Base-by-base conservation (phyloP, 1,284 basidiomycete species). In the Flammula alnicola region DNA sequence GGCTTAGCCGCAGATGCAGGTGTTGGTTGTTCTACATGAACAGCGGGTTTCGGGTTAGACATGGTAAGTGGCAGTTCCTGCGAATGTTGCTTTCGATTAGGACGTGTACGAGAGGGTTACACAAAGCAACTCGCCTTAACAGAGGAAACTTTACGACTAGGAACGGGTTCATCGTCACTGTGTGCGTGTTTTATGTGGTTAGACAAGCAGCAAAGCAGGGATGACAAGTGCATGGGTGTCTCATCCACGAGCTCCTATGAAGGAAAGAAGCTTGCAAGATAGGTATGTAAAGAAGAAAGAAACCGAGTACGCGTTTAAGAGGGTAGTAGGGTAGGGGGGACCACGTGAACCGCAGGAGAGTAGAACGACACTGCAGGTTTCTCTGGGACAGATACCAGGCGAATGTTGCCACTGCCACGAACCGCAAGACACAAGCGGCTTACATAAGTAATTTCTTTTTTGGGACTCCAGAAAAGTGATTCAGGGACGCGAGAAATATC, bases 181-280 rank as follows among this genome's bases (percentile, higher is more conserved):
- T 70, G 69, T 60, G 67, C 61, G 63, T 65, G 65, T 61, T 69
- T 70, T 48, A 69, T 49, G 52, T 69, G 65, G 67, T 78, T 71
- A 78, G 77, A 77, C 66, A 69, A 72, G 62, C 78, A 82, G 64
- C 77, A 80, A 59, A 81, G 64, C 38, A 81, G 66, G 55, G 74
- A 73, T 57, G 68, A 73, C 61, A 80, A 65, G 65, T 62, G 74
- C 81, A 82, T 83, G 75, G 57, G 67, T 55, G 58, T 51, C 49
- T 57, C 63, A 65, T 61, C 55, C 62, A 63, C 59, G 51, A 56
- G 52, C 49, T 49, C 37, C 40, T 35, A 44, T 46, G 44, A 35
- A 46, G 33, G 36, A 17, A 37, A 41, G 41, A 39, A 55, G 36
- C 17, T 46, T 25, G 25, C 35, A 46, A 12, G 5, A 23, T 14